phyloP scores from a whole-genome alignment of 306 rosid genomes.

The Vachellia collinsii region DNA sequence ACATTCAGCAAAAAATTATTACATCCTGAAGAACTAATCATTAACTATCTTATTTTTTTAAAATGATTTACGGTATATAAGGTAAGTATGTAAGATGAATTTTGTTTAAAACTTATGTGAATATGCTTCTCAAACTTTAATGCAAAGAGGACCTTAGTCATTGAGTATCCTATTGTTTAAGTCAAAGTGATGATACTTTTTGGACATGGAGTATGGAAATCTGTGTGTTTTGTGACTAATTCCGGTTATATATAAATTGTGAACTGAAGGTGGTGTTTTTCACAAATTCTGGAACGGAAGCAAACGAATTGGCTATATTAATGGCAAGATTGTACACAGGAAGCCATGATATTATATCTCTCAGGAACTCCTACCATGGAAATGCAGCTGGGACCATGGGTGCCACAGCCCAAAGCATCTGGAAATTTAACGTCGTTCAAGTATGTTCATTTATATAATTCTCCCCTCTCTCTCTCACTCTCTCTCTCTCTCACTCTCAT shows the following conservation, averaged over 20 bases:
- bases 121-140: too few species aligned
- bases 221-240: background rate
- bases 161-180: too few species aligned
- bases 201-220: background rate
- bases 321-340: conserved; percentile 82
- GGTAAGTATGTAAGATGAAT: too few species aligned
- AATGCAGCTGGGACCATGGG: conserved; percentile 92
- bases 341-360: conserved; percentile 78
- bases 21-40: too few species aligned
- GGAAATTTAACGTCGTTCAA: conserved; percentile 87
- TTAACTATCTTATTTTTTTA: too few species aligned
- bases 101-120: too few species aligned
- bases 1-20: background rate
- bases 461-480: background rate
- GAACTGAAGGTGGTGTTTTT: conserved; percentile 75
- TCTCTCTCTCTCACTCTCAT: too few species aligned
- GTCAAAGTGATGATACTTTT: background rate
- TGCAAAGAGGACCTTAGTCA: background rate
- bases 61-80: too few species aligned
- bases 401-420: conserved; percentile 84
- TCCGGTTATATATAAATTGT: background rate
- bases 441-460: conserved; percentile 34
- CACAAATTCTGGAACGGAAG: conserved; percentile 98
- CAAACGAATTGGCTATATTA: conserved; percentile 86
- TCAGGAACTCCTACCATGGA: conserved; percentile 92